These are phyloP conservation scores for Apiospora sp. DNA, from an alignment of 2,329 filamentous ascomycete genomes.

Conservation along the genomic window DNA sequence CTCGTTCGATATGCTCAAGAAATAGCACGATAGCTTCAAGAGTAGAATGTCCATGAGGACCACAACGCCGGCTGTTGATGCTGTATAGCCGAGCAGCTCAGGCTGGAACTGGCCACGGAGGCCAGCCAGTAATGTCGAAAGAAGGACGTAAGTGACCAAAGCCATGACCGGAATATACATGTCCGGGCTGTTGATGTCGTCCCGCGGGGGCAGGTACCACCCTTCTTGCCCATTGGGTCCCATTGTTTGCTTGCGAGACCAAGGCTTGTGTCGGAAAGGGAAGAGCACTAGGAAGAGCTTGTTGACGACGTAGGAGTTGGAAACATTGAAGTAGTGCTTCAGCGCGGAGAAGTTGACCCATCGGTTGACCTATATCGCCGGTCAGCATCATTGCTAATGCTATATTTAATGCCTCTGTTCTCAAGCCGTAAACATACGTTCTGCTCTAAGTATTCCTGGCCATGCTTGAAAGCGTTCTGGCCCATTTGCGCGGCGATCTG, in stretches of 20 bases:
- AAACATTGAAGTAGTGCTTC: slow-evolving; percentile 99
- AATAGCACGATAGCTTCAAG: slow-evolving; percentile 90
- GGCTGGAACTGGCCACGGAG: slow-evolving; percentile 92
- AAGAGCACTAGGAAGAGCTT: slow-evolving; percentile 95
- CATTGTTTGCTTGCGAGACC: slow-evolving; percentile 87
- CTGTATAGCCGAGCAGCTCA: slow-evolving; percentile 89
- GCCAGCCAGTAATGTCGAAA: slow-evolving; percentile 89
- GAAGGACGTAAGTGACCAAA: slow-evolving; percentile 93
- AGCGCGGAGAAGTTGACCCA: slow-evolving; percentile 92
- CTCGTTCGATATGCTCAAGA: slow-evolving; percentile 92
- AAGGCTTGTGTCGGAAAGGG: slow-evolving; percentile 96
- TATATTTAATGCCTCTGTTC: not conserved
- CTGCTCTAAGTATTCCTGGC: slow-evolving; percentile 93
- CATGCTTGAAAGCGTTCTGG: slow-evolving; percentile 88
- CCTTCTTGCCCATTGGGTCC: slow-evolving; percentile 74
- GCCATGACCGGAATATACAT: slow-evolving; percentile 99
- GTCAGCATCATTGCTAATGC: not conserved
- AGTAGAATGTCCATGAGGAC: slow-evolving; percentile 89
- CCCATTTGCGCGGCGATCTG: slow-evolving; percentile 96
- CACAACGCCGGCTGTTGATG: slow-evolving; percentile 82
- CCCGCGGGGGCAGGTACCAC: slow-evolving; percentile 88
- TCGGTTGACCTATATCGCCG: slow-evolving; percentile 57
- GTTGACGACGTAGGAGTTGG: slow-evolving; percentile 93
- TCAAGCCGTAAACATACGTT: slow-evolving; percentile 68
- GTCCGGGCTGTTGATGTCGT: slow-evolving; percentile 97